A percentile compares a stretch with the other conserved stretches of the same genome.
Conservation (phyloP, 192 early-diverging fungal genomes). For the Coemansia sp. region DNA sequence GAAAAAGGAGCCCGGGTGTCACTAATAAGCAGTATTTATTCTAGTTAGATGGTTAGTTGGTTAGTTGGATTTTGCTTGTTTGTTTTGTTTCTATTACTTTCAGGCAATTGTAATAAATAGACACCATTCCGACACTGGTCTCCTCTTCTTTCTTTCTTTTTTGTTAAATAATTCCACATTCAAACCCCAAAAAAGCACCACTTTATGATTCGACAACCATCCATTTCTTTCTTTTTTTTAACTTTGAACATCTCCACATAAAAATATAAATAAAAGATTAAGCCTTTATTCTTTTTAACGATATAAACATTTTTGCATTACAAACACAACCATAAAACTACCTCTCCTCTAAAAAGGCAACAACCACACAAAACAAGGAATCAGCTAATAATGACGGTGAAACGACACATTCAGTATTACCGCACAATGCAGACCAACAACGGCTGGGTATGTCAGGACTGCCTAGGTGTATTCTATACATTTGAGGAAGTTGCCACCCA, state of each 20-base stretch:
- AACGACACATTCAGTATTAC: neutral
- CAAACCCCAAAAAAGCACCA: neutral
- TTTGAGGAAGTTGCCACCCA: slow-evolving; percentile 47
- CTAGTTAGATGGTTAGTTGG: neutral
- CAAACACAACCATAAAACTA: too few species aligned
- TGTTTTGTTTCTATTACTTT: neutral
- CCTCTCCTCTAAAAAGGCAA: too few species aligned
- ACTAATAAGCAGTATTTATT: too few species aligned
- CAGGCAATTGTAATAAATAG: neutral
- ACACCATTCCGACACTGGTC: neutral
- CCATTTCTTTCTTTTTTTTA: too few species aligned
- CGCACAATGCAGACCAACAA: neutral
- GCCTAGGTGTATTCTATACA: slow-evolving; percentile 38
- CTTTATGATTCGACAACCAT: neutral
- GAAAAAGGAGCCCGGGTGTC: too few species aligned
- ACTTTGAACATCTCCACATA: too few species aligned
- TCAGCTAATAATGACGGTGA: neutral
- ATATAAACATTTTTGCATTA: too few species aligned
- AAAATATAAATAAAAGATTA: too few species aligned
- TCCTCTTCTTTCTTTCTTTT: neutral
- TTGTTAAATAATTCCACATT: neutral
- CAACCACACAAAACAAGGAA: neutral
- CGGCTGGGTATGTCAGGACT: slow-evolving; percentile 48
- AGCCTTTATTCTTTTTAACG: too few species aligned
- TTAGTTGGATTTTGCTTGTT: neutral